Evolutionary conservation across 805 yeast species (phyloP), one percentile per base, ranked within the genome.

Genomic region (Wickerhamiella cacticola): DNA sequence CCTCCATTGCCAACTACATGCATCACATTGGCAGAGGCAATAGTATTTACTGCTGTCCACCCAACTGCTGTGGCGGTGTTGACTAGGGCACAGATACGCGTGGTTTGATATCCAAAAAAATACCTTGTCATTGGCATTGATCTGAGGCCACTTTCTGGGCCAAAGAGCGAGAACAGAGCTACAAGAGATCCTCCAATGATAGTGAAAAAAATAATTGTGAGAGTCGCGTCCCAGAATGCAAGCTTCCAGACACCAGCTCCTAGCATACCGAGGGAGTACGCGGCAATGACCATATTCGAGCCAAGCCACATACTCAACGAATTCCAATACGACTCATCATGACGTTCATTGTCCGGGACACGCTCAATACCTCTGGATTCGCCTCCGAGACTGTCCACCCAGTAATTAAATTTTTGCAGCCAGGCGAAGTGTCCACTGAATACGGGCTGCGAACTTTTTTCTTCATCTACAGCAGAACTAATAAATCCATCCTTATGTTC

Each of bases 31-130:
- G 95, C 95, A 29, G 92, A 78, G 25, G 87, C 82, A 76, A 87
- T 82, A 52, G 83, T 84, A 66, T 88, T 88, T 42, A 86, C 89
- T 8, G 95, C 85, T 65, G 92, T 83, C 96, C 96, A 88, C 57
- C 96, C 96, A 48, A 87, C 76, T 74, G 95, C 84, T 23, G 95
- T 88, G 53, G 88, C 64, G 59, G 79, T 74, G 61, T 87, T 86
- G 62, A 88, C 70, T 41, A 80, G 63, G 8, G 94, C 80, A 59
- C 85, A 81, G 49, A 86, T 71, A 63, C 94, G 75, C 66, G 82
- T 79, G 41, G 82, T 80, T 26, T 69, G 62, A 64, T 80, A 78
- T 53, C 96, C 96, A 53, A 79, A 72, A 56, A 86, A 72, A 65
- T 71, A 87, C 56, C 89, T 74, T 9, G 94, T 78, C 49, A 87